Percentiles rank a stretch among this genome's conserved stretches.
phyloP scores from a whole-genome alignment of 202 grass and related monocot species.

The Setaria italica region DNA sequence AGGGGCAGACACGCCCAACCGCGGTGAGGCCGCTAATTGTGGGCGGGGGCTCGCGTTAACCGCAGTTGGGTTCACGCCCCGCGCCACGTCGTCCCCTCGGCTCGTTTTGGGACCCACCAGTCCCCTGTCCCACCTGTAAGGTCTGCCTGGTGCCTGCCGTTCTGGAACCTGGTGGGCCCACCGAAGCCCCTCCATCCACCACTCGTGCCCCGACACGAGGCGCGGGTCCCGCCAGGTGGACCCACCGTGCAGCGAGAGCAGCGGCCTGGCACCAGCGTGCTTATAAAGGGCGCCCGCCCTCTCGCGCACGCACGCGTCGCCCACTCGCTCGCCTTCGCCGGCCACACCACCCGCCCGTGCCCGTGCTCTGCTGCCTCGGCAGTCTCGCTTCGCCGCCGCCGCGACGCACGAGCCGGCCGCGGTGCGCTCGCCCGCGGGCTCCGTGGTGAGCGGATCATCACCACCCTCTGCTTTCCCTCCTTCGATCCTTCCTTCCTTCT shows the following conservation, averaged over 20 bases:
- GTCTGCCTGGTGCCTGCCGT: too few relatives aligned
- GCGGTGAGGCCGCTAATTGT: slow-evolving; percentile 2
- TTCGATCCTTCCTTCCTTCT: not conserved
- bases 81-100: not conserved
- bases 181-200: not conserved
- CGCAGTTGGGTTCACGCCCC: not conserved
- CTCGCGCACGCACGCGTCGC: not conserved
- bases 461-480: not conserved
- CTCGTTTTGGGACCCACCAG: too few relatives aligned
- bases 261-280: not conserved
- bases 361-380: not conserved
- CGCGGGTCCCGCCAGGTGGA: not conserved
- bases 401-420: not conserved
- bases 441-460: not conserved
- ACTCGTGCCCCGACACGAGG: not conserved
- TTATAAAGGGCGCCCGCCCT: not conserved
- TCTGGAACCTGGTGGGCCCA: too few relatives aligned
- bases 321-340: not conserved
- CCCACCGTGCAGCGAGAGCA: not conserved
- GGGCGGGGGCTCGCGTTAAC: slow-evolving; percentile 19
- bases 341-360: not conserved
- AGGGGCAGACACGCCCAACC: not conserved
- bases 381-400: not conserved
- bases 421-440: not conserved
- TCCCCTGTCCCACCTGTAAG: not conserved